These are phyloP conservation scores for Trichoderma harzianum DNA, from an alignment of 2,329 filamentous ascomycete genomes.

Conservation along the genomic window DNA sequence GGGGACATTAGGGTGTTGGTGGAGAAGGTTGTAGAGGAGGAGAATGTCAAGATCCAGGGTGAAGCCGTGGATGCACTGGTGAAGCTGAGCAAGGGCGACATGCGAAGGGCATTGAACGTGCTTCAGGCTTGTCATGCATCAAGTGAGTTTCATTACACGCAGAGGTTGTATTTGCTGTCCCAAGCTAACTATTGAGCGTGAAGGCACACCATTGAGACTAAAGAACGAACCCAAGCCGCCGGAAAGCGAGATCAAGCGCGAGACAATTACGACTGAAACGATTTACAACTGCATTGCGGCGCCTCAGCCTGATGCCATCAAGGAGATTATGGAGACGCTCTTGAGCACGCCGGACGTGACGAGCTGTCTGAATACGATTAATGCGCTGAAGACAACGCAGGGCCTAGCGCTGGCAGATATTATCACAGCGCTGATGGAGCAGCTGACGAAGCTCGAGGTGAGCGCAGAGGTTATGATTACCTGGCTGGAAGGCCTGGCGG, in stretches of 20 bases:
- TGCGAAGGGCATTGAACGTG: constrained; percentile 91
- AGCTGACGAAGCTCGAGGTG: constrained; percentile 78
- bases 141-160: constrained; percentile 55
- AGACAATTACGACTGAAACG: constrained; percentile 80
- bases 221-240: constrained; percentile 58
- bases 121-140: constrained; percentile 95
- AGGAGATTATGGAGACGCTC: constrained; percentile 77
- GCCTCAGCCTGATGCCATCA: constrained; percentile 84
- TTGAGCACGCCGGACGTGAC: constrained; percentile 84
- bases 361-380: constrained; percentile 82
- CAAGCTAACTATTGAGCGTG: constrained; percentile 13
- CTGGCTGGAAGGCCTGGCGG: constrained; percentile 87
- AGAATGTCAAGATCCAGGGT: constrained; percentile 75
- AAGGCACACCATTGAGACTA: constrained; percentile 64
- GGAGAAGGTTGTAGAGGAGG: constrained; percentile 84
- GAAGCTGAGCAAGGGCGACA: constrained; percentile 86
- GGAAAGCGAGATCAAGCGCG: constrained; percentile 66
- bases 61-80: constrained; percentile 83
- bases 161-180: neutral
- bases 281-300: constrained; percentile 98
- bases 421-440: constrained; percentile 78
- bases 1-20: constrained; percentile 79
- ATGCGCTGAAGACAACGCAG: constrained; percentile 78
- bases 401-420: constrained; percentile 93
- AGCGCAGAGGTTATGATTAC: constrained; percentile 81